Evolutionary conservation across 148 eudicot species (phyloP).

Genomic region (Silene uniflora): DNA sequence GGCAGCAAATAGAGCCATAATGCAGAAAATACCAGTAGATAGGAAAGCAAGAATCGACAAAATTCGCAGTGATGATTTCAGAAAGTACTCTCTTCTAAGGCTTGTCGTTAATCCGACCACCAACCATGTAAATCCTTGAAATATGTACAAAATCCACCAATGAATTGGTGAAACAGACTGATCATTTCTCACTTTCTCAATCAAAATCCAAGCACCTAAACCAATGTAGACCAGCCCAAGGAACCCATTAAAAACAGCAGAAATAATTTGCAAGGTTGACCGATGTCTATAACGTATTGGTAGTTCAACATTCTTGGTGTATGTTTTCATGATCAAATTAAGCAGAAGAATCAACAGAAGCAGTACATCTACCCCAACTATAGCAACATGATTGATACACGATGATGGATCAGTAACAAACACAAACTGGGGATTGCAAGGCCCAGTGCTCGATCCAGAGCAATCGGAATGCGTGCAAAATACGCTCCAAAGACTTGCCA

Average conservation of each 20-base stretch:
- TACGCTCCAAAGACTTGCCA: constrained; percentile 33
- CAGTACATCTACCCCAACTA: constrained; percentile 50
- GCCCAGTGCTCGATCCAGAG: constrained; percentile 21
- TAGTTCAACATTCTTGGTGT: constrained; percentile 24
- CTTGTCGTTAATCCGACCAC: constrained; percentile 47
- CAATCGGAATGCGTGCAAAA: constrained; percentile 32
- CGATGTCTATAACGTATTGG: constrained; percentile 22
- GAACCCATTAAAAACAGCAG: constrained; percentile 56
- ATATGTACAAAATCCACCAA: constrained; percentile 50
- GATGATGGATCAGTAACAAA: constrained; percentile 57
- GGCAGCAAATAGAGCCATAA: constrained; percentile 37
- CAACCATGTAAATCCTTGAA: constrained; percentile 65
- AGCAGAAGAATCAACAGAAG: constrained; percentile 47
- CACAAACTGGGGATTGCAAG: constrained; percentile 41
- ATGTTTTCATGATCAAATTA: constrained; percentile 35
- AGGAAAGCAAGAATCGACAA: constrained; percentile 44
- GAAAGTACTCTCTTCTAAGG: constrained; percentile 43
- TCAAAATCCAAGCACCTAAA: constrained; percentile 47
- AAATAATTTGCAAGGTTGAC: constrained; percentile 41
- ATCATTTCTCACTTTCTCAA: constrained; percentile 21
- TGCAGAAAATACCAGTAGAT: constrained; percentile 22
- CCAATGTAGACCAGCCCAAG: constrained; percentile 48
- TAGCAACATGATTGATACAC: constrained; percentile 64
- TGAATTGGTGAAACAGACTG: constrained; percentile 45
- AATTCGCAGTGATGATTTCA: constrained; percentile 36